Percentiles rank a stretch among this genome's conserved stretches.
These are phyloP conservation scores for Lachnellula willkommii DNA, from an alignment of 2,329 filamentous ascomycete genomes.

Conservation along the genomic window DNA sequence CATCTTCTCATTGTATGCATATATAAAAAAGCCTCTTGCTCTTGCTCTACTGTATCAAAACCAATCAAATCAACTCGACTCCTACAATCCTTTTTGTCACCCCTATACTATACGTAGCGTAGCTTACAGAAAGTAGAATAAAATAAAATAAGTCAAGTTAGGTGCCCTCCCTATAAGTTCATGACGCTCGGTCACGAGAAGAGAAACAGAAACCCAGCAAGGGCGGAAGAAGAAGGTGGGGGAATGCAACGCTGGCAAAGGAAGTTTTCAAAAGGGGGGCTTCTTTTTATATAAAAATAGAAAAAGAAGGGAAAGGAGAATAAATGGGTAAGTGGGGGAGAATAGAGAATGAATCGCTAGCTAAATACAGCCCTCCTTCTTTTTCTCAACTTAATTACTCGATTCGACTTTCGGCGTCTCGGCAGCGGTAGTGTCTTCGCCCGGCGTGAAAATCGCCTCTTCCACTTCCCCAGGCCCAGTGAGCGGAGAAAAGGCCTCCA, in stretches of 20 bases:
- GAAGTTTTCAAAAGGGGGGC: constrained; percentile 1
- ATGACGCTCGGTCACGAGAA: neutral
- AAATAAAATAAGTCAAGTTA: no score
- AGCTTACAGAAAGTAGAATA: no score
- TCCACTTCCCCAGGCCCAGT: constrained; percentile 26
- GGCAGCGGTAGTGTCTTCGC: constrained; percentile 11
- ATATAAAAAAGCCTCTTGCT: no score
- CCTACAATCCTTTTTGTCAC: no score
- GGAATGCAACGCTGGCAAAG: constrained; percentile 14
- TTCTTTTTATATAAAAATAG: neutral
- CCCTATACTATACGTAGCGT: no score
- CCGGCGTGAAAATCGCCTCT: constrained; percentile 23
- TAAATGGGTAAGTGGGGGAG: no score
- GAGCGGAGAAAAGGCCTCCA: constrained; percentile 53
- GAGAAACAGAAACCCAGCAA: constrained; percentile 17
- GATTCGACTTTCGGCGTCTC: constrained; percentile 5
- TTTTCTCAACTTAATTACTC: neutral
- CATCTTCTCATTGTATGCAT: no score
- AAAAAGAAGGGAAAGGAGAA: no score
- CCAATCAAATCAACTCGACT: no score
- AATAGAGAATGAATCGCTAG: no score
- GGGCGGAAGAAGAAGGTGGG: constrained; percentile 2
- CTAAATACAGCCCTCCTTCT: no score
- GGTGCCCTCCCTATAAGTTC: neutral
- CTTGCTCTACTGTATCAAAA: no score